phyloP scores from a whole-genome alignment of 768 basidiomycete genomes.

The Termitomyces bulborhizus region DNA sequence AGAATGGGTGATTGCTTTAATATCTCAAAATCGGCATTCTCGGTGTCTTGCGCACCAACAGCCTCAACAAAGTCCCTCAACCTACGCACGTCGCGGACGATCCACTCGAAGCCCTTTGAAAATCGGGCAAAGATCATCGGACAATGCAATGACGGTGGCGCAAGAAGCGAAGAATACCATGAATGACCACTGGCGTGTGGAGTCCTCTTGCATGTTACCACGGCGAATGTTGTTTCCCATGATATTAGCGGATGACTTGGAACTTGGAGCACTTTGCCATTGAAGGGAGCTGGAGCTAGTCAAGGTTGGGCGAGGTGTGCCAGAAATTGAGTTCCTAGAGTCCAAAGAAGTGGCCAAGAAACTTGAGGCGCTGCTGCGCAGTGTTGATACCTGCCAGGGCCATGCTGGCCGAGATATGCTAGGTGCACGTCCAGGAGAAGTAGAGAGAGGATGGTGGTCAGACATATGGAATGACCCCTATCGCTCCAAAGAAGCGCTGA shows the following conservation, averaged over 20 bases:
- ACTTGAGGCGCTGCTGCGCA: slow-evolving; percentile 17
- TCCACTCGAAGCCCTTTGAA: slow-evolving; percentile 68
- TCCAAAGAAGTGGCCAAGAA: slow-evolving; percentile 14
- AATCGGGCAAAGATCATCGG: background rate
- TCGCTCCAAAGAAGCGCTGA: background rate
- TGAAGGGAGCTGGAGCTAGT: slow-evolving; percentile 25
- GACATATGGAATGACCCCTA: slow-evolving; percentile 24
- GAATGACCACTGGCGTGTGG: slow-evolving; percentile 61
- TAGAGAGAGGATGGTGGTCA: slow-evolving; percentile 31
- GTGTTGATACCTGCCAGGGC: slow-evolving; percentile 27
- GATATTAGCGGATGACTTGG: slow-evolving; percentile 17
- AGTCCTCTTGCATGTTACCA: slow-evolving; percentile 30
- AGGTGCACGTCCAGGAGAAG: slow-evolving; percentile 41
- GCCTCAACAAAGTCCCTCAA: slow-evolving; percentile 56
- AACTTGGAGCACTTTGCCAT: slow-evolving; percentile 16
- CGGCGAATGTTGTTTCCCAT: slow-evolving; percentile 18
- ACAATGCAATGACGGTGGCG: background rate
- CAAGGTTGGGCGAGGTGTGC: slow-evolving; percentile 9
- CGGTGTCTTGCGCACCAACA: slow-evolving; percentile 20
- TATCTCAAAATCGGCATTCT: slow-evolving; percentile 49
- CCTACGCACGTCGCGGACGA: slow-evolving; percentile 49
- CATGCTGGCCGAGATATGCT: slow-evolving; percentile 59
- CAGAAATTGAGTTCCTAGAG: slow-evolving; percentile 7
- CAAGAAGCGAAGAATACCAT: slow-evolving; percentile 31
- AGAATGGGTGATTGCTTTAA: slow-evolving; percentile 60